Base-by-base conservation (phyloP, 106 monocot genomes). In the Dendrobium huoshanense region DNA sequence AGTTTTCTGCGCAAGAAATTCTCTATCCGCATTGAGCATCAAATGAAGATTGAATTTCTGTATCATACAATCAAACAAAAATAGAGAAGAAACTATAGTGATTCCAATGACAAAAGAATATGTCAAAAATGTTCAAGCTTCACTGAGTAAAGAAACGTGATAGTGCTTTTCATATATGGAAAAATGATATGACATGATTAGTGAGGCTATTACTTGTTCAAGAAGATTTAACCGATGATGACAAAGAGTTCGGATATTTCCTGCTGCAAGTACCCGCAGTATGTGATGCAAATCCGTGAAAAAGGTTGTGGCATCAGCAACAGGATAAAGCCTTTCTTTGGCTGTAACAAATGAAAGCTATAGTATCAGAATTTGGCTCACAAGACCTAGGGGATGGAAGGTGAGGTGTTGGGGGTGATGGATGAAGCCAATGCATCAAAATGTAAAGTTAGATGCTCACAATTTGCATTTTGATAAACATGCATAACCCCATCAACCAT, bases 1-100 rank as follows among this genome's bases (percentile, higher is more conserved):
- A 90, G 84, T 95, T 86, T 99, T 99, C 79, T 99, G 99, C 44
- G 99, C 99, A 86, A 99, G 99, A 77, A 99, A 95, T 75, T 99
- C 99, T 29, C 84, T 89, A 86, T 99, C 95, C 48, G 91, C 87
- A 86, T 99, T 99, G 24, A 99, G 89, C 99, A 95, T 99, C 86
- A 91, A 65, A 61, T 99, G 99, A 80, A 99, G 89, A 82, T 91
- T 99, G 79, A 99, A 99, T 86, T 99, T 99, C 99, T 99, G 89
- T 4, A 83, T 29, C 55, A 42, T n/a, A 74, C 7, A 74, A 41
- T 4, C 5, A 20, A 7, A 25, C 29, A 78, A 2, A 78, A 78
- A 77, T 54, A 77, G 1, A 51, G 15, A 27, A 49, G 31, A 77
- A 6, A 5, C 24, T n/a, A 29, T 27, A 19, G 5, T 27, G 48